These are phyloP conservation scores for Mediolabrus comicus DNA, from an alignment of 108 stramenopile genomes.

Conservation along the genomic window DNA sequence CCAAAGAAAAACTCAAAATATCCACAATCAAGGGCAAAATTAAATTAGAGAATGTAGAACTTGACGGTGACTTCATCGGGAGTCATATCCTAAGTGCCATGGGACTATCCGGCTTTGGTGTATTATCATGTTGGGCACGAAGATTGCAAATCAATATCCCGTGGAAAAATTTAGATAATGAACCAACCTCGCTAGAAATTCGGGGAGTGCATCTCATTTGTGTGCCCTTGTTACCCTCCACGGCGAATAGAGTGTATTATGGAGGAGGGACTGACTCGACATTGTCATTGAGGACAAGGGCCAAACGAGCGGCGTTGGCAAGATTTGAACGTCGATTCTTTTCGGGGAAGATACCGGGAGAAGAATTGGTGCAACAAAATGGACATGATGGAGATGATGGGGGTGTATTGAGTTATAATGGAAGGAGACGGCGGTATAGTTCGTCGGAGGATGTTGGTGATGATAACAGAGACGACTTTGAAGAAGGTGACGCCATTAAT, in stretches of 20 bases:
- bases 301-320: constrained; percentile 71
- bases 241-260: constrained; percentile 63
- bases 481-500: not conserved
- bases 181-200: constrained; percentile 67
- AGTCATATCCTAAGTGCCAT: constrained; percentile 70
- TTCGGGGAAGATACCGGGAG: constrained; percentile 65
- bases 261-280: constrained; percentile 61
- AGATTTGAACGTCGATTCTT: constrained; percentile 78
- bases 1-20: constrained; percentile 75
- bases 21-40: constrained; percentile 72
- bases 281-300: constrained; percentile 66
- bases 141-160: constrained; percentile 62
- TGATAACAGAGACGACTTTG: constrained; percentile 1
- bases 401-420: constrained; percentile 14
- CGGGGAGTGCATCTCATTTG: constrained; percentile 74
- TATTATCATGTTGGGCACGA: constrained; percentile 69
- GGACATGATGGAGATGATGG: constrained; percentile 6
- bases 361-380: constrained; percentile 32
- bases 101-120: constrained; percentile 75
- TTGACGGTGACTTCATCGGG: constrained; percentile 81
- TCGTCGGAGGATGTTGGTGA: constrained; percentile 5
- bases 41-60: constrained; percentile 80
- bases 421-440: constrained; percentile 20
- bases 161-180: constrained; percentile 67
- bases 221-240: constrained; percentile 71